Conservation (phyloP, 257 asterid species). For the Haberlea rhodopensis region DNA sequence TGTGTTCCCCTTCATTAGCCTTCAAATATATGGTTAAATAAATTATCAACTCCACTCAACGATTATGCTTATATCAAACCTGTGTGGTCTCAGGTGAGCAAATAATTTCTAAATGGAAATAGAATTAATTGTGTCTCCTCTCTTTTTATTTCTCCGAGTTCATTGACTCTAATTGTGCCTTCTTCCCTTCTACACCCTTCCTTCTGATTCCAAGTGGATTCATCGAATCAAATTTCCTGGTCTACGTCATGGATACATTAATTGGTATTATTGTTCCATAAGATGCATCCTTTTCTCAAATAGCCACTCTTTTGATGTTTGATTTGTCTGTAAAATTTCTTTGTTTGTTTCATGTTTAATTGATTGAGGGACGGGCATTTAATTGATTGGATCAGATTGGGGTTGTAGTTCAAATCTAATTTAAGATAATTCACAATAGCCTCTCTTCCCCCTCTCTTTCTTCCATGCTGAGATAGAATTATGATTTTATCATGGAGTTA, state of each 20-base stretch:
- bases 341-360: too few species aligned
- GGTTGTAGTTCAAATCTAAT: background rate
- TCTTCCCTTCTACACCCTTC: background rate
- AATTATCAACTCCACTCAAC: too few species aligned
- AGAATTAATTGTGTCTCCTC: background rate
- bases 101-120: background rate
- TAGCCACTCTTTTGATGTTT: too few species aligned
- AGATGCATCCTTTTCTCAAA: too few species aligned
- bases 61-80: too few species aligned
- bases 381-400: background rate
- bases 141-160: background rate
- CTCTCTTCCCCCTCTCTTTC: background rate
- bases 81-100: too few species aligned
- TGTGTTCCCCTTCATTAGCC: background rate
- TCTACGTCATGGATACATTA: background rate
- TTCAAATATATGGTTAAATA: background rate
- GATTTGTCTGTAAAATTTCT: too few species aligned
- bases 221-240: background rate
- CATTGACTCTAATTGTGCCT: background rate
- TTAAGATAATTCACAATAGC: background rate
- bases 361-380: too few species aligned
- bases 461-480: background rate
- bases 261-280: too few species aligned
- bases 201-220: background rate
- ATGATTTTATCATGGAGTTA: constrained; percentile 1